Evolutionary conservation across 1,139 yeast genomes (phyloP), one percentile per base, ranked within the genome.

Genomic region (Lodderomyces pseudojiufengensis): DNA sequence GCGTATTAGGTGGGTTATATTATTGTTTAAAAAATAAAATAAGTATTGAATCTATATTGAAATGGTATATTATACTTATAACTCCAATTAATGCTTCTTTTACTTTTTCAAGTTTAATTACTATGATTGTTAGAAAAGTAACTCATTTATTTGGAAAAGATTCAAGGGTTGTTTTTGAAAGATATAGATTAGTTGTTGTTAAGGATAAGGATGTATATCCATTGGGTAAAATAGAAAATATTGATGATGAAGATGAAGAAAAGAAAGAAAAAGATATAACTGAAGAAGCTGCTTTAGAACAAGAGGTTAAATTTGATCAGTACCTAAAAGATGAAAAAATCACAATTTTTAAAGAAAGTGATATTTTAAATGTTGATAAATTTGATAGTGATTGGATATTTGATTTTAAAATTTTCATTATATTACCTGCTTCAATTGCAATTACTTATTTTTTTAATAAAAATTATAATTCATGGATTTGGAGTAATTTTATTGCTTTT

Each of bases 1-100:
- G 43, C 6, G 49, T 52, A 5, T 49, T 76, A 29, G 46, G 55
- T 20, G 59, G 60, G 1, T 38, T 74, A 34, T 66, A 70, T 49
- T 62, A 58, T 41, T 52, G 57, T 9, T 36, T 71, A 35, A 58
- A 59, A 44, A 54, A 54, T 27, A n/a, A 13, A 12, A 26, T 31
- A n/a, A 24, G 24, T 5, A 42, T 59, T 16, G 54, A 59, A 10
- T 52, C 43, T 10, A 46, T 73, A 16, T 39, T 75, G 34, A 57
- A 59, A 25, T 46, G 45, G 33, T 70, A 69, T 45, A 45, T 70
- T 16, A 38, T 61, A 3, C 3, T 59, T 1, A 45, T 57, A 14
- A 54, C 65, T 18, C 37, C 61, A 13, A 40, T 51, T 9, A 38
- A 31, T 31, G 22, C 31, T 18, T 40, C 37, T 27, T 8, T 54